A percentile compares a stretch with the other conserved stretches of the same genome.
phyloP scores from a whole-genome alignment of 768 basidiomycete genomes.

The Epithele typhae region DNA sequence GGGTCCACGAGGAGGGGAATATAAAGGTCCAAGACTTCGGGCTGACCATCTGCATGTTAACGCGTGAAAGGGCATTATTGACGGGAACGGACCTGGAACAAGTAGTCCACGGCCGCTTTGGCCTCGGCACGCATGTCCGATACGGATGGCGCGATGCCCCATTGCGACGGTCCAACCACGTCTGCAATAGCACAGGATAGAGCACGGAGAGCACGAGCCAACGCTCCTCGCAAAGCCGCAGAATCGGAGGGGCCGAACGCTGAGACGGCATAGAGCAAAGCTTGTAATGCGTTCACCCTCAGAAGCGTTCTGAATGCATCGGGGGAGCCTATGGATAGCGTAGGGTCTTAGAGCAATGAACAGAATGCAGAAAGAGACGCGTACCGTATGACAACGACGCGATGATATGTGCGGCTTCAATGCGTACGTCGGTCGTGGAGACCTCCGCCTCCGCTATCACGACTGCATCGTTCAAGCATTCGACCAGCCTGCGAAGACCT shows the following conservation, averaged over 20 bases:
- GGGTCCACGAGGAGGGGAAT: slow-evolving; percentile 56
- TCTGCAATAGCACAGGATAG: slow-evolving; percentile 60
- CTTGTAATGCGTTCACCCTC: slow-evolving; percentile 50
- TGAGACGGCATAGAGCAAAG: slow-evolving; percentile 60
- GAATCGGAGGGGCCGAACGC: slow-evolving; percentile 37
- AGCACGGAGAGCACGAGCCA: slow-evolving; percentile 60
- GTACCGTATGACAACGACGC: slow-evolving; percentile 69
- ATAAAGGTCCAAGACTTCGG: slow-evolving; percentile 59
- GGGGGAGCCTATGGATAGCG: slow-evolving; percentile 45
- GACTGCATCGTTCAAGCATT: slow-evolving; percentile 46
- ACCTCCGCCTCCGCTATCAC: slow-evolving; percentile 28
- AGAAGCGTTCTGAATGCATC: slow-evolving; percentile 56
- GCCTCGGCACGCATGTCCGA: slow-evolving; percentile 45
- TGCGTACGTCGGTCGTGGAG: slow-evolving; percentile 49
- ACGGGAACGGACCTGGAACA: slow-evolving; percentile 49
- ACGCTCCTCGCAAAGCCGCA: slow-evolving; percentile 44
- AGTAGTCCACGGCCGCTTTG: slow-evolving; percentile 49
- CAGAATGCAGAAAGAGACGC: not conserved
- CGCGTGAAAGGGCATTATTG: not conserved
- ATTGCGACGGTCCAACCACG: slow-evolving; percentile 63
- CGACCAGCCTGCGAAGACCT: slow-evolving; percentile 47
- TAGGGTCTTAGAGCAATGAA: not conserved
- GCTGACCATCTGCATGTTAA: too few species aligned
- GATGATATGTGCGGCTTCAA: slow-evolving; percentile 73
- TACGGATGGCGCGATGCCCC: slow-evolving; percentile 48